Conservation (phyloP, 306 rosid species). For the Lathyrus sativus region DNA sequence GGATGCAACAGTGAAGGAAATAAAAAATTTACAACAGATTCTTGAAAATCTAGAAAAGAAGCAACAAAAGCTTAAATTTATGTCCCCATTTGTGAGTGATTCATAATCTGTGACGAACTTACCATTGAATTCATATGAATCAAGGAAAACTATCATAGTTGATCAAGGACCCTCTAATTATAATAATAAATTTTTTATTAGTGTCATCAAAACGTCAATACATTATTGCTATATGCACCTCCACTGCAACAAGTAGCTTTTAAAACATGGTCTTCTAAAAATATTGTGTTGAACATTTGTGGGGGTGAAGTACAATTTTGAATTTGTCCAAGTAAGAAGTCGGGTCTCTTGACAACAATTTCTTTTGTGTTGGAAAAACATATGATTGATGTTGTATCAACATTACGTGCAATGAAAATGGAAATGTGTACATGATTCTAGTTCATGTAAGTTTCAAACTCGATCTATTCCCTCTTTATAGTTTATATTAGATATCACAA, state of each 20-base stretch:
- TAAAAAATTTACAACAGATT: slow-evolving; percentile 35
- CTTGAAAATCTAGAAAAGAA: too few relatives aligned
- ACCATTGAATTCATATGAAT: too few relatives aligned
- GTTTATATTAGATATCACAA: too few relatives aligned
- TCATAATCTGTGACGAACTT: too few relatives aligned
- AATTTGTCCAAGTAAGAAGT: slow-evolving; percentile 51
- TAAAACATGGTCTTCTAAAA: slow-evolving; percentile 58
- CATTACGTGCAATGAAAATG: slow-evolving; percentile 19
- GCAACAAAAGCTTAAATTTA: too few relatives aligned
- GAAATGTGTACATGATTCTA: too few relatives aligned
- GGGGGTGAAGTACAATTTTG: slow-evolving; percentile 10
- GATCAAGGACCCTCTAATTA: too few relatives aligned
- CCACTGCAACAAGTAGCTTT: slow-evolving; percentile 27
- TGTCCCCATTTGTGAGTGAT: too few relatives aligned
- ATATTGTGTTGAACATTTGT: slow-evolving; percentile 54
- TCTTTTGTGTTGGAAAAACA: slow-evolving; percentile 62
- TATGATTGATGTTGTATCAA: slow-evolving; percentile 49
- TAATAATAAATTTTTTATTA: too few relatives aligned
- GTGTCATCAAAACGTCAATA: background rate
- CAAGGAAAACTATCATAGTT: too few relatives aligned
- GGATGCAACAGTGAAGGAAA: slow-evolving; percentile 67
- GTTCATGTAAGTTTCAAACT: too few relatives aligned
- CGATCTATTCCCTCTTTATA: too few relatives aligned
- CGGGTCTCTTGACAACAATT: slow-evolving; percentile 48
- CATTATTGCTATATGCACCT: background rate